Conservation (phyloP, 1,139 yeast genomes). For the Nadsonia commutata region DNA sequence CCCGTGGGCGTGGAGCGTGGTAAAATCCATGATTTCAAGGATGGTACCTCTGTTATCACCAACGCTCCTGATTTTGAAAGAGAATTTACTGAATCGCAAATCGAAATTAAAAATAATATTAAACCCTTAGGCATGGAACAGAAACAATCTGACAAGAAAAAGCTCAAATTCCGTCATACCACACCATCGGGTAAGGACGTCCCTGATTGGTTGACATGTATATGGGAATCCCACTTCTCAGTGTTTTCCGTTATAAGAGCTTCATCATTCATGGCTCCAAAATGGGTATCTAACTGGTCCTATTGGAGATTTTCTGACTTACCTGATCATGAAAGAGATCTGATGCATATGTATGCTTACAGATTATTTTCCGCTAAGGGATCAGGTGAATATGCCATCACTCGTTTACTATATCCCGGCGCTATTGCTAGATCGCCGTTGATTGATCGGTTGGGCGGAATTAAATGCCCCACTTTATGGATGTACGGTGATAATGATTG, state of each 20-base stretch:
- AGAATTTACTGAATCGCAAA: neutral
- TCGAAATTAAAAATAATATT: neutral
- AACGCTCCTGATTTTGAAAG: neutral
- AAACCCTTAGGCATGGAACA: neutral
- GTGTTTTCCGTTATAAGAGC: constrained; percentile 23
- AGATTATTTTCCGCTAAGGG: constrained; percentile 45
- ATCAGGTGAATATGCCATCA: constrained; percentile 50
- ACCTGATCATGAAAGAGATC: constrained; percentile 11
- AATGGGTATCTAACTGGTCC: constrained; percentile 24
- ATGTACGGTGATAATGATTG: constrained; percentile 77
- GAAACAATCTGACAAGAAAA: neutral
- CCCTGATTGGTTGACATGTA: constrained; percentile 9
- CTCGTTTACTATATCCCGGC: constrained; percentile 52
- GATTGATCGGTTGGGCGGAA: constrained; percentile 38
- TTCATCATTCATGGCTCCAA: constrained; percentile 25
- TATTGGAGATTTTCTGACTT: constrained; percentile 21
- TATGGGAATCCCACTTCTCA: constrained; percentile 25
- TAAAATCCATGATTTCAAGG: neutral
- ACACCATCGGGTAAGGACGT: neutral
- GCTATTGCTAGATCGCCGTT: constrained; percentile 69
- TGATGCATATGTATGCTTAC: constrained; percentile 42
- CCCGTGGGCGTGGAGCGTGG: constrained; percentile 58
- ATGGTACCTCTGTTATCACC: neutral
- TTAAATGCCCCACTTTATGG: constrained; percentile 36
- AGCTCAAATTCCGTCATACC: neutral